Percentiles rank a stretch among this genome's conserved stretches.
Evolutionary conservation across 2,329 filamentous ascomycete species (phyloP).

Genomic region (Penicillium sp.): DNA sequence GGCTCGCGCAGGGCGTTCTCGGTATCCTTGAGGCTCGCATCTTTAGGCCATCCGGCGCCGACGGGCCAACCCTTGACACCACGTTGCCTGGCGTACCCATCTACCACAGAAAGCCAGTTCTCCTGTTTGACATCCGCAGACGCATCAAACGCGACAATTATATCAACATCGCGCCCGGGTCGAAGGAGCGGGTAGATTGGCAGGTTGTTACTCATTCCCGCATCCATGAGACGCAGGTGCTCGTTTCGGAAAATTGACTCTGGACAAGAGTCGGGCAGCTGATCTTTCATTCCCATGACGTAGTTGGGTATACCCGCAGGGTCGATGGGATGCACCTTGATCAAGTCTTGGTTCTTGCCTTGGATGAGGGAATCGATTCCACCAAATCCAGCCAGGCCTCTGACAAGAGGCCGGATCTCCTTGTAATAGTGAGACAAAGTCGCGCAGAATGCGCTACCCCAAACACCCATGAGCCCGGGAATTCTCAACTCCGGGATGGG

Average conservation of each 20-base stretch:
- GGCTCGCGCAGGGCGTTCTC: constrained; percentile 66
- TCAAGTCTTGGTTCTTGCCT: constrained; percentile 76
- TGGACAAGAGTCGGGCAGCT: constrained; percentile 73
- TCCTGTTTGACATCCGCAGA: constrained; percentile 90
- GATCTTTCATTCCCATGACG: constrained; percentile 72
- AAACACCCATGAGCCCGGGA: constrained; percentile 86
- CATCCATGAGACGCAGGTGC: constrained; percentile 87
- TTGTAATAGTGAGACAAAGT: constrained; percentile 95
- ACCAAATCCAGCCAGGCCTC: constrained; percentile 69
- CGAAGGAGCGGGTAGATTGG: constrained; percentile 92
- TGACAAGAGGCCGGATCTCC: constrained; percentile 80
- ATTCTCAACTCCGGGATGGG: constrained; percentile 81
- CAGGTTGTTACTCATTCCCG: constrained; percentile 97
- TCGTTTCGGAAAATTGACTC: constrained; percentile 67
- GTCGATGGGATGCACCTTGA: constrained; percentile 92
- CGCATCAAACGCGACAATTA: constrained; percentile 90
- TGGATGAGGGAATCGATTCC: constrained; percentile 79
- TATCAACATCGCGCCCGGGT: constrained; percentile 81
- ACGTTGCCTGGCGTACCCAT: constrained; percentile 87
- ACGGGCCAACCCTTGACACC: constrained; percentile 93
- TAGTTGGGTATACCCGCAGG: constrained; percentile 90
- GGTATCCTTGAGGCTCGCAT: constrained; percentile 58
- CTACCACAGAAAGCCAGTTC: constrained; percentile 91
- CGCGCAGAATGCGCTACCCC: constrained; percentile 93
- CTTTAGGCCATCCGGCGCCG: constrained; percentile 86